These are phyloP conservation scores for Boletus rex-veris DNA, from an alignment of 768 basidiomycete species.

Conservation along the genomic window DNA sequence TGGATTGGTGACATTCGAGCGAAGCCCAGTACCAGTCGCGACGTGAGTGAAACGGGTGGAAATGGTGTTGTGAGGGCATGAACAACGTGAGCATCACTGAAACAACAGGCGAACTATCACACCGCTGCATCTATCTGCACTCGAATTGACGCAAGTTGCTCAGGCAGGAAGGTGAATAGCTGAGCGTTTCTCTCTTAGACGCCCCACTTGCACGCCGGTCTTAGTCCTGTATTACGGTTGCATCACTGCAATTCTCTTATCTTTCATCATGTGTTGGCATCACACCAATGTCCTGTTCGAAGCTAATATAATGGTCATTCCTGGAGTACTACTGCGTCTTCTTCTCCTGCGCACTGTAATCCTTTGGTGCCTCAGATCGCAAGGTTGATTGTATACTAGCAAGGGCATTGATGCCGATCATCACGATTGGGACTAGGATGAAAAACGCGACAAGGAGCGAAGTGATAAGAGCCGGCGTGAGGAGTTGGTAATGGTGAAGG, in stretches of 20 bases:
- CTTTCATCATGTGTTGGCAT: slow-evolving; percentile 17
- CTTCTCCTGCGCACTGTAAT: slow-evolving; percentile 65
- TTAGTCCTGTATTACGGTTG: slow-evolving; percentile 19
- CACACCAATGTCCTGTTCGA: slow-evolving; percentile 16
- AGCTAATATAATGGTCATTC: slow-evolving; percentile 15
- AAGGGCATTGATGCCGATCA: slow-evolving; percentile 62
- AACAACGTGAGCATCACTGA: no score
- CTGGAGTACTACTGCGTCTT: slow-evolving; percentile 60
- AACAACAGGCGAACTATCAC: no score
- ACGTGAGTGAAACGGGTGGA: no score
- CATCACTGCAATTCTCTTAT: slow-evolving; percentile 23
- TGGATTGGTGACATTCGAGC: no score
- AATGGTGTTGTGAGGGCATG: no score
- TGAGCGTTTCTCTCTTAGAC: slow-evolving; percentile 11
- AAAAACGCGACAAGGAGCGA: slow-evolving; percentile 63
- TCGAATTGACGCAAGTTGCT: slow-evolving; percentile 52
- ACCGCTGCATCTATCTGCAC: slow-evolving; percentile 68
- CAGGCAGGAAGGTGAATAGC: slow-evolving; percentile 16
- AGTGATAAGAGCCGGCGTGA: slow-evolving; percentile 72
- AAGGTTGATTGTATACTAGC: slow-evolving; percentile 72
- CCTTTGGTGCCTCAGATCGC: slow-evolving; percentile 59
- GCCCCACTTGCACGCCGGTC: slow-evolving; percentile 5
- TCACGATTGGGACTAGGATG: slow-evolving; percentile 61
- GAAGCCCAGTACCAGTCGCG: no score
- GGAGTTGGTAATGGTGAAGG: slow-evolving; percentile 69